Conservation (phyloP, 176 grass and related monocot species). For the Aegilops sharonensis region DNA sequence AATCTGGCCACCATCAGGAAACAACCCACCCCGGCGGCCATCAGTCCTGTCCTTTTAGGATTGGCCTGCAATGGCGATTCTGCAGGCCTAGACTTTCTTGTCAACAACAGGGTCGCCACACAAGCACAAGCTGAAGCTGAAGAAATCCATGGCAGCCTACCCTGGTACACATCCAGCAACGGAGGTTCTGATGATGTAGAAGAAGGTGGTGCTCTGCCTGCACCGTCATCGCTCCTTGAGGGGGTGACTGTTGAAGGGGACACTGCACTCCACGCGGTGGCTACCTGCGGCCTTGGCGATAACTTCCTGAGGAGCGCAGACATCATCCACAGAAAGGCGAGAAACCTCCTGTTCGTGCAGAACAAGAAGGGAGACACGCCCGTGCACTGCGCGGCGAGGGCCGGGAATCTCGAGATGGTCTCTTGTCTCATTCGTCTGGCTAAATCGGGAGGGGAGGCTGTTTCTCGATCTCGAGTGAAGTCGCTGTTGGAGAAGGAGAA, state of each 20-base stretch:
- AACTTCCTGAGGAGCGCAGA: neutral
- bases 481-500: neutral
- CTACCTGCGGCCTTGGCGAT: neutral
- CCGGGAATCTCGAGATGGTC: neutral
- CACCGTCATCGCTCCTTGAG: neutral
- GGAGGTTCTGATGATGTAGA: neutral
- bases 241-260: neutral
- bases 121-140: too few relatives aligned
- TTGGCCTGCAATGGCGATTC: too few relatives aligned
- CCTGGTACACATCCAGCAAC: too few relatives aligned
- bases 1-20: too few relatives aligned
- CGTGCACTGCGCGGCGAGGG: neutral
- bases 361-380: neutral
- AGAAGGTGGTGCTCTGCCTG: neutral
- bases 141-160: too few relatives aligned
- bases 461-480: neutral
- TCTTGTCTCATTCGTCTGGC: neutral
- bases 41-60: too few relatives aligned
- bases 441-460: neutral
- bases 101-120: too few relatives aligned
- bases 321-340: neutral
- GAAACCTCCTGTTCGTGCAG: neutral
- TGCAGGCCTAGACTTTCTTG: too few relatives aligned
- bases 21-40: too few relatives aligned
- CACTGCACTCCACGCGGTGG: neutral